These are phyloP conservation scores for Fusarium lyarnte DNA, from an alignment of 2,329 filamentous ascomycete genomes.

Conservation along the genomic window DNA sequence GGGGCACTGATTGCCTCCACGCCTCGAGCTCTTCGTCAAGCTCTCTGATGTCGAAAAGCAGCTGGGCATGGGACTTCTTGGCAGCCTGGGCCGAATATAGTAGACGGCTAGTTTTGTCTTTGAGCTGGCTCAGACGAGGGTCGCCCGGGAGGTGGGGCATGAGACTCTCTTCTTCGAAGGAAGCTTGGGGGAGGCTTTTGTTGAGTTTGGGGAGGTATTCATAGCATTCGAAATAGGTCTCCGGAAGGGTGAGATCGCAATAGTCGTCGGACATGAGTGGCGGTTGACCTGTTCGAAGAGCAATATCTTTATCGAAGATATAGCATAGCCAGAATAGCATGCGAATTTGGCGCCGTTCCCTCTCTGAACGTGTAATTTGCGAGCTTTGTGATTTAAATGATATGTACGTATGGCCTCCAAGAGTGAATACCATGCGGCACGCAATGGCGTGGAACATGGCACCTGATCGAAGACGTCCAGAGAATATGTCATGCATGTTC, in stretches of 20 bases:
- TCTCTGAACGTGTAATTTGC: slow-evolving; percentile 35
- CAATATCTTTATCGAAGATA: slow-evolving; percentile 64
- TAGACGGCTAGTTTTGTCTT: slow-evolving; percentile 57
- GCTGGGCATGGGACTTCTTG: slow-evolving; percentile 62
- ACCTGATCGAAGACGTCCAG: slow-evolving; percentile 58
- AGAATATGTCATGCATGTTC: slow-evolving; percentile 51
- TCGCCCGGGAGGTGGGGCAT: slow-evolving; percentile 57
- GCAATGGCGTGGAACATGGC: slow-evolving; percentile 56
- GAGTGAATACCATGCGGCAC: slow-evolving; percentile 58
- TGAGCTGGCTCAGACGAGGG: slow-evolving; percentile 60
- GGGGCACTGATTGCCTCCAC: slow-evolving; percentile 62
- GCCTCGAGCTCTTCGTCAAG: slow-evolving; percentile 65
- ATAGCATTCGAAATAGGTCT: slow-evolving; percentile 40
- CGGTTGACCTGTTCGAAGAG: slow-evolving; percentile 62
- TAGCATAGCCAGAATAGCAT: slow-evolving; percentile 66
- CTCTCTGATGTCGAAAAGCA: slow-evolving; percentile 64
- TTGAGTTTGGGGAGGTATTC: slow-evolving; percentile 16
- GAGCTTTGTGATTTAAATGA: slow-evolving; percentile 11
- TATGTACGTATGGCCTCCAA: slow-evolving; percentile 56
- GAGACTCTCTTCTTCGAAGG: neutral
- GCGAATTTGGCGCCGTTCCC: slow-evolving; percentile 48
- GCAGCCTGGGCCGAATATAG: slow-evolving; percentile 61
- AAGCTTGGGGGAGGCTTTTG: neutral
- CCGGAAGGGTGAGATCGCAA: slow-evolving; percentile 42
- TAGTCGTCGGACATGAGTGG: slow-evolving; percentile 57